Evolutionary conservation across 345 rosid species (phyloP).

Genomic region (Dipteronia dyeriana): DNA sequence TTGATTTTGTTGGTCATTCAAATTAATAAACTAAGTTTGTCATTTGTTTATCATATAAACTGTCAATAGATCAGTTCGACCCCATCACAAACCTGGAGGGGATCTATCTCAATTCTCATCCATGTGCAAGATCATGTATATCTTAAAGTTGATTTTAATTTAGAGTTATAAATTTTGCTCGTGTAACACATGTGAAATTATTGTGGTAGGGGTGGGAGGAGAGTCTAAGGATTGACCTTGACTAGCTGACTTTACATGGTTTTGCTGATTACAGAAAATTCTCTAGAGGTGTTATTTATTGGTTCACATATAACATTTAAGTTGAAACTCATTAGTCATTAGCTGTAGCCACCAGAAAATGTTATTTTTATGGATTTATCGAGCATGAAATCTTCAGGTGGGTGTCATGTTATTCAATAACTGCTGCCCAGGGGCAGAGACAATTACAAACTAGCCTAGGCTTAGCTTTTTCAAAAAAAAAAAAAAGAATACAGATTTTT

Average conservation of each 20-base stretch:
- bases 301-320: background rate
- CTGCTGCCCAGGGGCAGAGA: too few relatives aligned
- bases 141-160: background rate
- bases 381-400: too few relatives aligned
- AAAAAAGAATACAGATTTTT: too few relatives aligned
- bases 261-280: background rate
- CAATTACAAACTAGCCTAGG: too few relatives aligned
- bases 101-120: too few relatives aligned
- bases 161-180: background rate
- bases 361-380: too few relatives aligned
- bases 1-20: background rate
- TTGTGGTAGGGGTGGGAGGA: background rate
- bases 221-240: background rate
- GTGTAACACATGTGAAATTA: conserved; percentile 8
- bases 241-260: background rate
- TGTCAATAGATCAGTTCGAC: too few relatives aligned
- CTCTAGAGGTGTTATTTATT: background rate
- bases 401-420: too few relatives aligned
- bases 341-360: background rate
- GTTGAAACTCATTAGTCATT: background rate
- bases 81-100: too few relatives aligned
- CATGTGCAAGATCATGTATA: too few relatives aligned
- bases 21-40: background rate
- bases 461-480: too few relatives aligned
- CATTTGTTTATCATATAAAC: too few relatives aligned